phyloP scores from a whole-genome alignment of 306 rosid species.

The Amphicarpaea edgeworthii region DNA sequence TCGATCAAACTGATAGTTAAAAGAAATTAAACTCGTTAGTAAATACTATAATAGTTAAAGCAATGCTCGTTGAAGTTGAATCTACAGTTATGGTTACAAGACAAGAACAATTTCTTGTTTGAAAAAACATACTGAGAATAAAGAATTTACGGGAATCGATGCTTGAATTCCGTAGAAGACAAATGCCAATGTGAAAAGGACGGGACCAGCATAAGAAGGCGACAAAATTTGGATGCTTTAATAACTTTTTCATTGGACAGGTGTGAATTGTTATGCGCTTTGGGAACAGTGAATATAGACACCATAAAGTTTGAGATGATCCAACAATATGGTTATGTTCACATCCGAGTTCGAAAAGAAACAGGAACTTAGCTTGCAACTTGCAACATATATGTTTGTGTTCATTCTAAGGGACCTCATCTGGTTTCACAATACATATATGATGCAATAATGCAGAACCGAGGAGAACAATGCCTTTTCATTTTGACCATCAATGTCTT shows the following conservation, averaged over 20 bases:
- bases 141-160: slow-evolving; percentile 3
- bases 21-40: too few species aligned
- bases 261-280: neutral
- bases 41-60: neutral
- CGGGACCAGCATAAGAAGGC: neutral
- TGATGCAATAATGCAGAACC: neutral
- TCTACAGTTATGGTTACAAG: neutral
- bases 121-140: neutral
- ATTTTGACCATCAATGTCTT: neutral
- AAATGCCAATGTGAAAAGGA: slow-evolving; percentile 10
- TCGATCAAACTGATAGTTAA: too few species aligned
- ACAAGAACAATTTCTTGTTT: neutral
- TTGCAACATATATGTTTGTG: slow-evolving; percentile 2
- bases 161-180: neutral
- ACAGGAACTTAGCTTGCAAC: neutral
- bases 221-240: neutral
- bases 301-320: neutral
- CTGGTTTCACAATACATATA: slow-evolving; percentile 19
- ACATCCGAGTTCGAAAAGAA: slow-evolving; percentile 1
- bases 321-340: neutral
- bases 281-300: neutral
- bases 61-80: neutral
- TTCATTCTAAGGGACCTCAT: slow-evolving; percentile 4
- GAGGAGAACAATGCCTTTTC: neutral
- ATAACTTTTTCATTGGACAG: slow-evolving; percentile 11